Evolutionary conservation across 1,284 basidiomycete species (phyloP), one percentile per base, ranked within the genome.

Genomic region (Papiliotrema fonsecae): DNA sequence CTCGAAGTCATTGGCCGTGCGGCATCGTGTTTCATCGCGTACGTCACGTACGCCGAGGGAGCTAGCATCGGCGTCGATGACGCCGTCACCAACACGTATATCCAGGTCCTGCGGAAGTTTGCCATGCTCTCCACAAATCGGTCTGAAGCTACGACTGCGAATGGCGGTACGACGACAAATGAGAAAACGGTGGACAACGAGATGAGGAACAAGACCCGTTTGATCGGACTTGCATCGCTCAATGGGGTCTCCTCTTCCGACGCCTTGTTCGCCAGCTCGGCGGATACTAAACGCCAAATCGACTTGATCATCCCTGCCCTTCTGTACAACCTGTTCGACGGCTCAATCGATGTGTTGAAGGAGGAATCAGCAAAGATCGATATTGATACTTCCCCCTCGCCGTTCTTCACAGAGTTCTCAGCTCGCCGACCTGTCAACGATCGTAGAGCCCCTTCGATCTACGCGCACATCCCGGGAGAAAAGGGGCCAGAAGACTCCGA

Each of bases 21-120:
- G 6, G 88, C 90, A 9, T 86, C 53, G 24, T 64, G 90, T 84
- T 93, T 97, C 64, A 87, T 85, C 13, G 86, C 90, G 0, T 91
- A 91, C 81, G 86, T 88, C n/a, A 92, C 89, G 6, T 94, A 85
- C 62, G 88, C 91, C 7, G 86, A 92, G 59, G 88, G 90, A 0
- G 81, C 83, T 47, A 75, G 85, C 32, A 83, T 91, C 55, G 87
- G 87, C 39, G 81, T 86, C 25, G 89, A 93, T 64, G 80, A 81
- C 57, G 70, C 68, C 28, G 74, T 88, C 50, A 87, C 87, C 0
- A 77, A 77, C 22, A 78, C 83, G 46, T 96, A 96, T 69, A 73
- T 88, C 39, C 76, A 78, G 3, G 79, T 85, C 25, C 77, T 97
- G 34, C 74, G 73, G 6, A 81, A 79, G 51, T 90, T 97, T 65